phyloP scores from a whole-genome alignment of 2,329 filamentous ascomycete species.

The Aureobasidium sp. region DNA sequence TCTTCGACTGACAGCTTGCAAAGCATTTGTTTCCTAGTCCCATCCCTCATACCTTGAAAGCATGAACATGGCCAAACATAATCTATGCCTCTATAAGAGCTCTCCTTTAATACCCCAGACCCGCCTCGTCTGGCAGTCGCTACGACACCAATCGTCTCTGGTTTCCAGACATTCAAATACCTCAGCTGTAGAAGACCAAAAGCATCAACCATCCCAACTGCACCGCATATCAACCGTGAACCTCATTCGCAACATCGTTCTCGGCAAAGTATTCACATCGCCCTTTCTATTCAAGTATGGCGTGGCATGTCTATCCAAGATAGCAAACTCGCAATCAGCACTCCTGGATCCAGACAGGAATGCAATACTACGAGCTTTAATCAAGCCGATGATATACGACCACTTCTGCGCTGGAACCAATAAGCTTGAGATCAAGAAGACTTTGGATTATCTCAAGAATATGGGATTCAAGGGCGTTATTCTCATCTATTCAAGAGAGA shows the following conservation, averaged over 20 bases:
- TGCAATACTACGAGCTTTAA: constrained; percentile 36
- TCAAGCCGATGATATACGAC: constrained; percentile 46
- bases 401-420: constrained; percentile 52
- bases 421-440: constrained; percentile 39
- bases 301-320: constrained; percentile 28
- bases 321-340: constrained; percentile 38
- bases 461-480: constrained; percentile 47
- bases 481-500: constrained; percentile 48
- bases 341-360: constrained; percentile 45
- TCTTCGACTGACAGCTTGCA: neutral
- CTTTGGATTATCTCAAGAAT: constrained; percentile 38
- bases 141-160: neutral
- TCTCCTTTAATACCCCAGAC: neutral
- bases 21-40: too few relatives aligned
- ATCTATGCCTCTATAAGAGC: neutral
- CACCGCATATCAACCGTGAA: constrained; percentile 20
- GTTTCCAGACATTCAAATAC: neutral
- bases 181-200: neutral
- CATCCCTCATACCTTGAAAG: neutral
- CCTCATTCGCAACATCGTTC: constrained; percentile 26
- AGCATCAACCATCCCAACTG: neutral
- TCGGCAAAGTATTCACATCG: constrained; percentile 28
- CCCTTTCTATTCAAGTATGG: constrained; percentile 27
- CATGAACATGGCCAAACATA: neutral
- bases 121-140: neutral